These are phyloP conservation scores for Fusarium heterosporum DNA, from an alignment of 2,329 filamentous ascomycete species.

Conservation along the genomic window DNA sequence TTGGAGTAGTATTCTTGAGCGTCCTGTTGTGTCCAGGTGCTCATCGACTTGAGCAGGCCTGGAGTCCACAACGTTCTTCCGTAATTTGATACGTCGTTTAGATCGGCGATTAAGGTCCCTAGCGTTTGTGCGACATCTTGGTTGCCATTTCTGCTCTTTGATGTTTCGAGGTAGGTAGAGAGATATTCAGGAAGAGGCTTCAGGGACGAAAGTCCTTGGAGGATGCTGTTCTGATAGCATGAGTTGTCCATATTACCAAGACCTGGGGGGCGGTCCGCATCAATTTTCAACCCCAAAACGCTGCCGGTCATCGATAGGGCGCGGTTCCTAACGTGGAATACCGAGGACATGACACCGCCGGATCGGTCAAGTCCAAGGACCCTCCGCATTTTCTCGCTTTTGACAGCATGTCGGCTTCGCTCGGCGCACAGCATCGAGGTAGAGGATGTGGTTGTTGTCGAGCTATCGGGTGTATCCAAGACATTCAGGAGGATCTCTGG, in stretches of 20 bases:
- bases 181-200: conserved; percentile 76
- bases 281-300: conserved; percentile 54
- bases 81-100: conserved; percentile 77
- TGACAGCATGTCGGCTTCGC: conserved; percentile 64
- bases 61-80: conserved; percentile 86
- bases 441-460: conserved; percentile 54
- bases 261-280: conserved; percentile 68
- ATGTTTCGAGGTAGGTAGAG: conserved; percentile 54
- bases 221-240: conserved; percentile 96
- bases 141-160: conserved; percentile 45
- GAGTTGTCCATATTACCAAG: conserved; percentile 94
- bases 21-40: conserved; percentile 95
- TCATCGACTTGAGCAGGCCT: conserved; percentile 86
- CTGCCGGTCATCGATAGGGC: conserved; percentile 65
- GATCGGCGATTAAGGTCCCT: conserved; percentile 72
- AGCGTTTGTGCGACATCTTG: conserved; percentile 63
- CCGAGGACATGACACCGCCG: conserved; percentile 66
- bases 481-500: conserved; percentile 69
- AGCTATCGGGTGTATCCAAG: conserved; percentile 66
- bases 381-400: conserved; percentile 73
- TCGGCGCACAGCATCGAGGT: conserved; percentile 53
- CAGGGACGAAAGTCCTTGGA: conserved; percentile 85
- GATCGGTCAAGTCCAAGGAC: conserved; percentile 69
- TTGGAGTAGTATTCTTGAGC: conserved; percentile 98
- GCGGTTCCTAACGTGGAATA: conserved; percentile 68